Evolutionary conservation across 164 flowering plant species (phyloP).

Genomic region (Annona cherimola): DNA sequence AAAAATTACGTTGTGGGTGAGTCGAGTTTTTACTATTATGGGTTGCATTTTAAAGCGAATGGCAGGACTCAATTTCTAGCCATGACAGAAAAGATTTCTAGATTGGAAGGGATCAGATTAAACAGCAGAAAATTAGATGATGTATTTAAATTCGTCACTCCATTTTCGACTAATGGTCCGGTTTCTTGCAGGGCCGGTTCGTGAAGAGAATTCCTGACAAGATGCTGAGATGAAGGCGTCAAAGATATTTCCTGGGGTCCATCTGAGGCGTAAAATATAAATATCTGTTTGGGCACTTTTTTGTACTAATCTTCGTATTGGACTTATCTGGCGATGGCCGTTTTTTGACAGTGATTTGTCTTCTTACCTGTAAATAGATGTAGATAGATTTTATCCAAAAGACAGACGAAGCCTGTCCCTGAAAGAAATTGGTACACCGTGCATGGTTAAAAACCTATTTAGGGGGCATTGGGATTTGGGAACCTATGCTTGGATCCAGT

Average conservation of each 20-base stretch:
- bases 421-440: too few species aligned
- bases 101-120: not conserved
- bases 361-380: not conserved
- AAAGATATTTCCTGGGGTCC: not conserved
- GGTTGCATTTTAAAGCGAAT: not conserved
- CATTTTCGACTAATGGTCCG: not conserved
- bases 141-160: not conserved
- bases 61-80: not conserved
- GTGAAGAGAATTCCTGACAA: constrained; percentile 31
- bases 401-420: too few species aligned
- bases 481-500: too few species aligned
- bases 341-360: not conserved
- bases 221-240: not conserved
- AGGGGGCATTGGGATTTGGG: too few species aligned
- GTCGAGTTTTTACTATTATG: not conserved
- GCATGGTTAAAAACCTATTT: too few species aligned
- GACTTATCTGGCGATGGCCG: not conserved
- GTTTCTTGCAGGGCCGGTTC: constrained; percentile 44
- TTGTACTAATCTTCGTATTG: not conserved
- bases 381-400: too few species aligned
- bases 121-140: not conserved
- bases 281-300: not conserved
- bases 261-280: not conserved
- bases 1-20: too few species aligned
- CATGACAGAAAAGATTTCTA: not conserved